Conservation (phyloP, 176 grass and related monocot species). For the Aechmea fasciata region DNA sequence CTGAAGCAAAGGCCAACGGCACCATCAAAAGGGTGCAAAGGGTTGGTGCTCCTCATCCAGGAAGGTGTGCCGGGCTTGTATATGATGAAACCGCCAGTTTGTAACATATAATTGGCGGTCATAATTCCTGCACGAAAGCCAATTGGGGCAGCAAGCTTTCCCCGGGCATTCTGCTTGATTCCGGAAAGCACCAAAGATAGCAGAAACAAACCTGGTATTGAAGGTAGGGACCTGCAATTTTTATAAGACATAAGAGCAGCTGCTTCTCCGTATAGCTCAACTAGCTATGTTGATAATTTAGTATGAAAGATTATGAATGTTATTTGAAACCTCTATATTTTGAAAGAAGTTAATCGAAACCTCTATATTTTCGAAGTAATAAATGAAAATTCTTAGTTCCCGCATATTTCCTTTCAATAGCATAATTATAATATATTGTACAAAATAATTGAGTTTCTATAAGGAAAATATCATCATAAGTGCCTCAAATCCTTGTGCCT, state of each 20-base stretch:
- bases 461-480: not conserved
- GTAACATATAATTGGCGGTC: slow-evolving; percentile 62
- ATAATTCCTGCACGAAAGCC: slow-evolving; percentile 81
- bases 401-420: too few relatives aligned
- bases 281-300: not conserved
- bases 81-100: slow-evolving; percentile 44
- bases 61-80: slow-evolving; percentile 45
- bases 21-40: slow-evolving; percentile 76
- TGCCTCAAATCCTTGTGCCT: not conserved
- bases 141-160: slow-evolving; percentile 75
- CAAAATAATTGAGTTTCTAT: not conserved
- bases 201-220: slow-evolving; percentile 70
- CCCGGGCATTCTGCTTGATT: slow-evolving; percentile 61
- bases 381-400: too few relatives aligned
- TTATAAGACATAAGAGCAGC: slow-evolving; percentile 17
- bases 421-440: too few relatives aligned
- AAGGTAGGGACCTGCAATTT: slow-evolving; percentile 69
- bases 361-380: not conserved
- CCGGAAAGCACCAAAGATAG: slow-evolving; percentile 77
- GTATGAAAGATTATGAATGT: not conserved
- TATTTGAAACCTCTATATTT: not conserved
- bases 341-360: not conserved
- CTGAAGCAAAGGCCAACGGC: slow-evolving; percentile 59
- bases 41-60: slow-evolving; percentile 53
- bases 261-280: slow-evolving; percentile 8